Base-by-base conservation (phyloP, 1,284 basidiomycete genomes). In the Apiotrichum porosum region DNA sequence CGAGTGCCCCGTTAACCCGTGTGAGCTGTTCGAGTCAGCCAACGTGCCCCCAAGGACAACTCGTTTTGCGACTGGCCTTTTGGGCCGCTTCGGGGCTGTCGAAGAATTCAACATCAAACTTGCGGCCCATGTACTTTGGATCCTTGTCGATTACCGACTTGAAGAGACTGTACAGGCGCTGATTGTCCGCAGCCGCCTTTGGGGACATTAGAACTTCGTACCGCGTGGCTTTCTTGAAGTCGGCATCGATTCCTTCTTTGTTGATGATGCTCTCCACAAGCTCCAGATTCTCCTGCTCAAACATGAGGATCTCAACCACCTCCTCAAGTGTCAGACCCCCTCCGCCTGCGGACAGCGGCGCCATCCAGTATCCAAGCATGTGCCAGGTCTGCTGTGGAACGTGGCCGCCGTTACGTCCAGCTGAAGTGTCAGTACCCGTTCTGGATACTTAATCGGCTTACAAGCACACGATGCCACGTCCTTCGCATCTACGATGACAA, bases 211-310 rank as follows among this genome's bases (percentile, higher is more conserved):
- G 12, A 14, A 44, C 64, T 39, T 65, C 63, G 8, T 58, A 41
- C 19, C 59, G 58, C 12, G 60, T 36, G 9, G 58, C 57, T 22
- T 52, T 54, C 18, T 41, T 36, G 57, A 60, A 49, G 60, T 63
- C 24, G 9, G 63, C 60, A 8, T 62, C 60, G 42, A 61, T 56
- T 4, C 44, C 44, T 33, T 66, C 58, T 22, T 49, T 45, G 32
- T 53, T 26, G 3, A 66, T 71, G 80, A 88, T 85, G 37, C 84
- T 80, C 13, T 78, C 78, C 2, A 64, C 64, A 3, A 79, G 79
- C 63, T 88, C 85, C 79, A 88, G 82, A 17, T 79, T 83, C 57
- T 81, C 81, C 35, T 84, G 84, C 6, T 74, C 69, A 13, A 56
- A 47, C 44, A 88, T 83, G 50, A 88, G 76, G 3, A 80, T 68